Conservation (phyloP, 2,329 filamentous ascomycete genomes). For the Ophiostoma pallidulum region DNA sequence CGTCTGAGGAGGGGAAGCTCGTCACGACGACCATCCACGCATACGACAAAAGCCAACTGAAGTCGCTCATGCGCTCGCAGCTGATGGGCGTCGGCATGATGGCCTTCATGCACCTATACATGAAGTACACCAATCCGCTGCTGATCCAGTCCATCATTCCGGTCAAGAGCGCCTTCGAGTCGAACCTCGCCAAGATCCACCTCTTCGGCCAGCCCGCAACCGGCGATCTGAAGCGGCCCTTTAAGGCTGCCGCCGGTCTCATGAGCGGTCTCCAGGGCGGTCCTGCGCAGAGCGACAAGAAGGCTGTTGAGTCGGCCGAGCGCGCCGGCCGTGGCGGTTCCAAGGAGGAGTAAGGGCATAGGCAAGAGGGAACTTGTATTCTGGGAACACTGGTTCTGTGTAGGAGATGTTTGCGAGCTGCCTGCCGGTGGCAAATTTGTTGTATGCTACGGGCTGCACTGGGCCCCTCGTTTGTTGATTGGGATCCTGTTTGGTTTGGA, state of each 20-base stretch:
- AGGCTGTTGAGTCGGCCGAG: slow-evolving; percentile 72
- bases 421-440: too few relatives aligned
- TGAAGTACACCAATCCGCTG: slow-evolving; percentile 99
- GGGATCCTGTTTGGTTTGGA: too few relatives aligned
- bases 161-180: slow-evolving; percentile 88
- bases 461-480: too few relatives aligned
- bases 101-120: slow-evolving; percentile 96
- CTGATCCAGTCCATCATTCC: slow-evolving; percentile 98
- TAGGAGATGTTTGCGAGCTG: too few relatives aligned
- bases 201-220: slow-evolving; percentile 75
- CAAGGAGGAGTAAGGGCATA: slow-evolving; percentile 61
- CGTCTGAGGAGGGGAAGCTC: slow-evolving; percentile 86
- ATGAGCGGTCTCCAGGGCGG: slow-evolving; percentile 68
- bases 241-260: slow-evolving; percentile 77
- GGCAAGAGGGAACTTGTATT: too few relatives aligned
- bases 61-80: slow-evolving; percentile 77
- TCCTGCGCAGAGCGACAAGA: slow-evolving; percentile 83
- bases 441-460: too few relatives aligned
- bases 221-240: slow-evolving; percentile 90
- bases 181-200: slow-evolving; percentile 94
- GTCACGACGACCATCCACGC: slow-evolving; percentile 94
- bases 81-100: slow-evolving; percentile 98
- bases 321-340: slow-evolving; percentile 61
- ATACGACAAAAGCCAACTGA: slow-evolving; percentile 84
- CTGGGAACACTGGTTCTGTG: too few relatives aligned